Evolutionary conservation across 306 rosid species (phyloP), one percentile per base, ranked within the genome.

Genomic region (Malus sieversii): DNA sequence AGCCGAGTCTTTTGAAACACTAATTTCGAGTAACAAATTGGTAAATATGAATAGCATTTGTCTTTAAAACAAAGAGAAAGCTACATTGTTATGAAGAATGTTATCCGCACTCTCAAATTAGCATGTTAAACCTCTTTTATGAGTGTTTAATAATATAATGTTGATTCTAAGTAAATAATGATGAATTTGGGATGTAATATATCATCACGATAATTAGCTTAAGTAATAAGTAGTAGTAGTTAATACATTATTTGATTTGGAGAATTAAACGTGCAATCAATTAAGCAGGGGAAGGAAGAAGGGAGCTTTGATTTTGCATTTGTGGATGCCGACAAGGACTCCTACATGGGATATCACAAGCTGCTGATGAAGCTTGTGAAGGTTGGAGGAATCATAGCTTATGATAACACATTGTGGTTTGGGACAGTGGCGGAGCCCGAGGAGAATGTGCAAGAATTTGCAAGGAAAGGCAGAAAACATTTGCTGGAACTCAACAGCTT

Each of bases 351-450:
- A 63, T 90, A 88, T 72, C 93, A 90, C 11, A 90, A 90, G 29
- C 30, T 59, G 74, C 72, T 90, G 33, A 1, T 87, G 15, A 85
- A 82, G 80, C 80, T 88, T 61, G 87, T 87, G 32, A 86, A 79
- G 75, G 71, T 84, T 14, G 93, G 91, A 1, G 91, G 93, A 58
- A 74, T 85, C 18, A 87, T 88, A n/a, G 87, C 79, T 5, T 88
- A 88, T 38, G 91, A 88, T 23, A 88, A 90, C 75, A 88, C 96
- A 5, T 13, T 88, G 19, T 88, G 96, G 96, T 51, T 11, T 61
- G 91, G 91, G 14, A 19, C 84, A 0, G 93, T 90, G 67, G 87
- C 76, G 1, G 40, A 79, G 42, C 27, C 84, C 12, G 86, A 81
- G 44, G 78, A 82, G 0, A 70, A 42, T 44, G 65, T 76, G 40